Evolutionary conservation across 192 early-diverging fungal genomes (phyloP).

Genomic region (Diversispora epigaea): DNA sequence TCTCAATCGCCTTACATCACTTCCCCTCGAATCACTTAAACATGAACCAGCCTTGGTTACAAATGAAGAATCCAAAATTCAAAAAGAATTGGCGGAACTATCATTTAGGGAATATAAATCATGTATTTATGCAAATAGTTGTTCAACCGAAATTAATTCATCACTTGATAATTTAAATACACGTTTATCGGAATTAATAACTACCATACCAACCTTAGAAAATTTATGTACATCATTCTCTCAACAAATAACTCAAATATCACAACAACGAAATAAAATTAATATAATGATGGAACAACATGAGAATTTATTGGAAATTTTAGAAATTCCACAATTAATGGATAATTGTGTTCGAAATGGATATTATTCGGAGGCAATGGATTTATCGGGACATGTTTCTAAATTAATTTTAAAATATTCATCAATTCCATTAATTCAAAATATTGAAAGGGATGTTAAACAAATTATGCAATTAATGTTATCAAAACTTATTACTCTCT

Average conservation of each 20-base stretch:
- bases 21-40: constrained; percentile 59
- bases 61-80: constrained; percentile 53
- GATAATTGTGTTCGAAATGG: constrained; percentile 80
- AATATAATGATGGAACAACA: constrained; percentile 55
- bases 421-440: constrained; percentile 52
- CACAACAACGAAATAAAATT: constrained; percentile 43
- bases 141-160: constrained; percentile 49
- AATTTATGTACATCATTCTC: constrained; percentile 49
- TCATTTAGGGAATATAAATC: constrained; percentile 68
- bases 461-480: constrained; percentile 66
- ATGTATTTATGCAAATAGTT: constrained; percentile 65
- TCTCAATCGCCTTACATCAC: constrained; percentile 60
- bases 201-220: constrained; percentile 51
- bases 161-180: constrained; percentile 51
- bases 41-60: constrained; percentile 54
- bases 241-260: constrained; percentile 34
- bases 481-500: constrained; percentile 62
- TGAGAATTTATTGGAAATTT: constrained; percentile 61
- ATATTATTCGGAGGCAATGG: constrained; percentile 83
- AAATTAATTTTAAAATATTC: constrained; percentile 59
- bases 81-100: constrained; percentile 60
- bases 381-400: constrained; percentile 67
- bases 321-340: constrained; percentile 79
- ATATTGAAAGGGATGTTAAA: constrained; percentile 64
- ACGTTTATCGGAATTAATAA: constrained; percentile 48